Percentiles rank a stretch among this genome's conserved stretches.
phyloP scores from a whole-genome alignment of 176 grass and related monocot genomes.

The Areca catechu region DNA sequence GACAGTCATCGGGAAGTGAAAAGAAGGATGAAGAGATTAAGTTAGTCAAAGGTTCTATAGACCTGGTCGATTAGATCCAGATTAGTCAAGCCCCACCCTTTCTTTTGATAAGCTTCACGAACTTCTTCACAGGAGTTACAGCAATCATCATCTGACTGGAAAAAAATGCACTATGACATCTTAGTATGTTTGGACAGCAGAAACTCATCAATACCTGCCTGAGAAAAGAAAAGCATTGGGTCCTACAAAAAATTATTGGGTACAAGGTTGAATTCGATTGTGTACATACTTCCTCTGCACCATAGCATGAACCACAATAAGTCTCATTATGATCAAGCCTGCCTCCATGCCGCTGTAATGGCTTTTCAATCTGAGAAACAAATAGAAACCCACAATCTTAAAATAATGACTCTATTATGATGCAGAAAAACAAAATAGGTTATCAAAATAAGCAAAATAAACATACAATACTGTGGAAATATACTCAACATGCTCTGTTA shows the following conservation, averaged over 20 bases:
- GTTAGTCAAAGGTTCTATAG: neutral
- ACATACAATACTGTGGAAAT: too few relatives aligned
- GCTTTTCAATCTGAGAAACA: constrained; percentile 76
- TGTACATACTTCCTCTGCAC: constrained; percentile 53
- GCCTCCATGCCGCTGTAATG: constrained; percentile 90
- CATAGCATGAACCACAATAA: constrained; percentile 98
- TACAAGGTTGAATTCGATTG: constrained; percentile 8
- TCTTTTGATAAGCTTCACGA: constrained; percentile 77
- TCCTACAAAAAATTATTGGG: too few relatives aligned
- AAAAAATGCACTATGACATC: constrained; percentile 17
- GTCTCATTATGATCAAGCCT: constrained; percentile 96
- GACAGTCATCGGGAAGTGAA: neutral
- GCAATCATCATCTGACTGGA: constrained; percentile 87
- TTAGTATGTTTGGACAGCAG: constrained; percentile 19
- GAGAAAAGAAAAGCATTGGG: too few relatives aligned
- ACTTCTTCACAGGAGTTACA: constrained; percentile 99
- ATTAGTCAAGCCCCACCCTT: constrained; percentile 79
- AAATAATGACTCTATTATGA: too few relatives aligned
- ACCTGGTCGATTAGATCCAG: constrained; percentile 90
- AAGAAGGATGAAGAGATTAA: neutral
- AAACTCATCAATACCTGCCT: neutral
- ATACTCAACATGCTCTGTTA: too few relatives aligned
- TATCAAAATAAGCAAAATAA: constrained; percentile 18
- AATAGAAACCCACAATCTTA: neutral
- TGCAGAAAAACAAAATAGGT: constrained; percentile 9